These are phyloP conservation scores for Glebionis coronaria DNA, from an alignment of 129 eudicot species.

Conservation along the genomic window DNA sequence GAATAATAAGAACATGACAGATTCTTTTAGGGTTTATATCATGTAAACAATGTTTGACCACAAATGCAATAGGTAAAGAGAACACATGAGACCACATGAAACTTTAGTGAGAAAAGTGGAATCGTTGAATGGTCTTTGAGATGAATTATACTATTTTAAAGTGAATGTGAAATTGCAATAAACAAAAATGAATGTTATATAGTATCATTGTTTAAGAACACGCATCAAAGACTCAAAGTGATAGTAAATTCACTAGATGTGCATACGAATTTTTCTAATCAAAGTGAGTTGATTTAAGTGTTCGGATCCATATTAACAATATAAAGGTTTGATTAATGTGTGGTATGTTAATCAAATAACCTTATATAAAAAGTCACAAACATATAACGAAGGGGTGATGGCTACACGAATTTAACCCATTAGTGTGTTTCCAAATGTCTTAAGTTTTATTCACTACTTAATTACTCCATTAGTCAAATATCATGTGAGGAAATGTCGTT, in stretches of 20 bases:
- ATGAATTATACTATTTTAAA: conserved; percentile 1
- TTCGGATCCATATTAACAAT: too few relatives aligned
- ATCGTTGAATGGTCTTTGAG: conserved; percentile 21
- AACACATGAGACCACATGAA: conserved; percentile 43
- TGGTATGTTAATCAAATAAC: too few relatives aligned
- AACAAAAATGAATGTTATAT: not conserved
- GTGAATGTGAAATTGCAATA: conserved; percentile 8
- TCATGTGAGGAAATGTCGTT: not conserved
- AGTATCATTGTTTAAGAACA: not conserved
- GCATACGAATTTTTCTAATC: too few relatives aligned
- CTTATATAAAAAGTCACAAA: too few relatives aligned
- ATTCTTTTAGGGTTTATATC: conserved; percentile 35
- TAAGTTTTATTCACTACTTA: too few relatives aligned
- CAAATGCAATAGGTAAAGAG: conserved; percentile 13
- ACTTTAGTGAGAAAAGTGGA: conserved; percentile 19
- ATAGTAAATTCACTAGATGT: not conserved
- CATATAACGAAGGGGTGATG: too few relatives aligned
- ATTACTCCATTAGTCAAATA: too few relatives aligned
- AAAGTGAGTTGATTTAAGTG: too few relatives aligned
- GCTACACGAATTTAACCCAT: too few relatives aligned
- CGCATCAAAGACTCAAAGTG: conserved; percentile 1
- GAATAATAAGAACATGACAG: conserved; percentile 37
- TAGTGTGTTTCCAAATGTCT: too few relatives aligned
- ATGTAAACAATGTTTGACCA: conserved; percentile 34
- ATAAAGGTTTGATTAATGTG: too few relatives aligned